Percentiles rank a stretch among this genome's conserved stretches.
Conservation (phyloP, 768 basidiomycete species). For the Filobasidium wieringae region DNA sequence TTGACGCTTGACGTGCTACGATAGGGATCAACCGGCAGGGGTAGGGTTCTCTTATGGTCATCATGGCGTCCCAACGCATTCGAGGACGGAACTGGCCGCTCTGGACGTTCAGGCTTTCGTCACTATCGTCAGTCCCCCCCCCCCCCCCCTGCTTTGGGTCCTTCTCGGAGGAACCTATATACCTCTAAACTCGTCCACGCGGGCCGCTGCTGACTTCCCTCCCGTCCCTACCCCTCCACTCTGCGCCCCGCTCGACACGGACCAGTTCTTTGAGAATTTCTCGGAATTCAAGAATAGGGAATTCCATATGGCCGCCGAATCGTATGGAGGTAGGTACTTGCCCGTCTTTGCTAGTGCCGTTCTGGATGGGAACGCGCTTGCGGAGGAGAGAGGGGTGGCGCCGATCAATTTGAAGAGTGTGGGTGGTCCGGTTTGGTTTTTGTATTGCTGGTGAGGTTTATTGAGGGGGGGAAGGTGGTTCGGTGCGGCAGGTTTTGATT, state of each 20-base stretch:
- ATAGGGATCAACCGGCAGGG: constrained; percentile 50
- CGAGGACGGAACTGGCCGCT: constrained; percentile 70
- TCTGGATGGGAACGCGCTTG: constrained; percentile 55
- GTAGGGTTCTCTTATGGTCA: constrained; percentile 45
- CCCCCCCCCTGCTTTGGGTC: too few species aligned
- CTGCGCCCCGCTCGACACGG: too few species aligned
- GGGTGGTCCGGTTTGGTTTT: too few species aligned
- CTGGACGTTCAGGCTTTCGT: constrained; percentile 64
- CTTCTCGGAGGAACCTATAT: too few species aligned
- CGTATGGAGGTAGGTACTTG: constrained; percentile 34
- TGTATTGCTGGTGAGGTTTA: too few species aligned
- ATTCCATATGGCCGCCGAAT: constrained; percentile 62
- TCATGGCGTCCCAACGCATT: constrained; percentile 52
- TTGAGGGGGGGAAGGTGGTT: too few species aligned
- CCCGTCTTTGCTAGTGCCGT: constrained; percentile 59
- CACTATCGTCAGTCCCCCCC: too few species aligned
- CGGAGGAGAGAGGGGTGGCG: constrained; percentile 45
- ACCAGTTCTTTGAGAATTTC: constrained; percentile 71
- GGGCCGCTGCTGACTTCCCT: too few species aligned
- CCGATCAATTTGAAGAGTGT: constrained; percentile 57
- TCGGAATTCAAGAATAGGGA: constrained; percentile 55
- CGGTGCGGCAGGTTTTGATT: constrained; percentile 59
- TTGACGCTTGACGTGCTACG: too few species aligned
- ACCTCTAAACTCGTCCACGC: too few species aligned
- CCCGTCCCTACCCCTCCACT: too few species aligned